Percentiles rank a stretch among this genome's conserved stretches.
Evolutionary conservation across 139 green algal species (phyloP).

Genomic region (Chlorella sp.): DNA sequence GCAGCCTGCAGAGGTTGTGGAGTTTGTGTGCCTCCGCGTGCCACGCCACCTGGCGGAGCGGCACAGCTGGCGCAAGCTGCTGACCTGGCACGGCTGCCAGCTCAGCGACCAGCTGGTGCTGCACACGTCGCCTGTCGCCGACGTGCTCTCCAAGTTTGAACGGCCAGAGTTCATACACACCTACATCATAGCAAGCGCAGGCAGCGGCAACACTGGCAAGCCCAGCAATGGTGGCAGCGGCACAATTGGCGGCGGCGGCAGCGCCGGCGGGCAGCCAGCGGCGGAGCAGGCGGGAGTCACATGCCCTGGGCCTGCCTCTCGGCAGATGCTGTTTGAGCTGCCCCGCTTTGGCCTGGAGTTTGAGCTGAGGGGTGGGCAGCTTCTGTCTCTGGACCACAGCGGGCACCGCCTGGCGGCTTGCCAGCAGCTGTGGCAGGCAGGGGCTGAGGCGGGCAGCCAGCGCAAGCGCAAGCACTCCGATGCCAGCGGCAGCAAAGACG

Average conservation of each 20-base stretch:
- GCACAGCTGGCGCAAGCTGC: conserved; percentile 26
- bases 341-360: conserved; percentile 64
- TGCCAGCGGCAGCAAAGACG: not conserved
- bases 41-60: conserved; percentile 26
- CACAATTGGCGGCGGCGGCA: not conserved
- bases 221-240: not conserved
- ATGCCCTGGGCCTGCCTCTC: not conserved
- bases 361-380: conserved; percentile 26
- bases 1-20: not conserved
- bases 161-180: conserved; percentile 53
- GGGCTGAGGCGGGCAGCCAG: not conserved
- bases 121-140: not conserved
- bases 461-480: not conserved
- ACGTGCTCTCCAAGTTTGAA: conserved; percentile 59
- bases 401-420: conserved; percentile 42
- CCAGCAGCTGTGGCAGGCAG: conserved; percentile 36
- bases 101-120: conserved; percentile 39
- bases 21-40: conserved; percentile 30
- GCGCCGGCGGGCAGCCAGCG: not conserved
- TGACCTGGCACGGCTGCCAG: not conserved
- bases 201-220: not conserved
- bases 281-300: not conserved
- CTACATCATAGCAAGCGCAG: not conserved
- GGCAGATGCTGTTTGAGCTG: conserved; percentile 49
- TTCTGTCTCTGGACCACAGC: conserved; percentile 28